These are phyloP conservation scores for Kwoniella heveanensis DNA, from an alignment of 768 basidiomycete species.

Conservation along the genomic window DNA sequence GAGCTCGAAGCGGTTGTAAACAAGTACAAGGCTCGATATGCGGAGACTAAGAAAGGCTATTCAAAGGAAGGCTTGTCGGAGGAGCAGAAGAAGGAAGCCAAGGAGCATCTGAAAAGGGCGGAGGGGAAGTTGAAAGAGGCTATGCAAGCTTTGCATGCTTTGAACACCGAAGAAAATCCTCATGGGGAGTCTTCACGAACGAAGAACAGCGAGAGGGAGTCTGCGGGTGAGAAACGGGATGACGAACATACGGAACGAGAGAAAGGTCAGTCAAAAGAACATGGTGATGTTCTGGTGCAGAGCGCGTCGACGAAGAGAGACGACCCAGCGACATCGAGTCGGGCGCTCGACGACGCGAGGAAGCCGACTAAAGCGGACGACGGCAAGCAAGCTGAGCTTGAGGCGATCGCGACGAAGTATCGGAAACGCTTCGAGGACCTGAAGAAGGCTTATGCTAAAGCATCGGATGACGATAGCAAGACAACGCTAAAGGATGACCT, in stretches of 20 bases:
- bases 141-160: not conserved
- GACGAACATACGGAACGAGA: too few species aligned
- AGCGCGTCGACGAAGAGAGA: too few species aligned
- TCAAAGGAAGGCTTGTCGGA: not conserved
- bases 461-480: too few species aligned
- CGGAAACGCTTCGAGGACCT: too few species aligned
- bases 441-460: too few species aligned
- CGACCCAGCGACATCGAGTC: too few species aligned
- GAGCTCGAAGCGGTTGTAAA: constrained; percentile 2
- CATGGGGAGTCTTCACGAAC: not conserved
- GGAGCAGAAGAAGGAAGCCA: not conserved
- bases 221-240: too few species aligned
- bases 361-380: too few species aligned
- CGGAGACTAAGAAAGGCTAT: constrained; percentile 4
- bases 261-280: too few species aligned
- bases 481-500: too few species aligned
- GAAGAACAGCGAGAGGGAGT: not conserved
- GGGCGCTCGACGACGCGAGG: too few species aligned
- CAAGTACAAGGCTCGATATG: constrained; percentile 7
- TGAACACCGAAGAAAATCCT: not conserved
- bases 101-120: not conserved
- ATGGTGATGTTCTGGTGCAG: too few species aligned
- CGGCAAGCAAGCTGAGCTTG: not conserved
- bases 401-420: not conserved
- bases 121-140: constrained; percentile 7